These are phyloP conservation scores for Trametopsis cervina DNA, from an alignment of 768 basidiomycete species.

Conservation along the genomic window DNA sequence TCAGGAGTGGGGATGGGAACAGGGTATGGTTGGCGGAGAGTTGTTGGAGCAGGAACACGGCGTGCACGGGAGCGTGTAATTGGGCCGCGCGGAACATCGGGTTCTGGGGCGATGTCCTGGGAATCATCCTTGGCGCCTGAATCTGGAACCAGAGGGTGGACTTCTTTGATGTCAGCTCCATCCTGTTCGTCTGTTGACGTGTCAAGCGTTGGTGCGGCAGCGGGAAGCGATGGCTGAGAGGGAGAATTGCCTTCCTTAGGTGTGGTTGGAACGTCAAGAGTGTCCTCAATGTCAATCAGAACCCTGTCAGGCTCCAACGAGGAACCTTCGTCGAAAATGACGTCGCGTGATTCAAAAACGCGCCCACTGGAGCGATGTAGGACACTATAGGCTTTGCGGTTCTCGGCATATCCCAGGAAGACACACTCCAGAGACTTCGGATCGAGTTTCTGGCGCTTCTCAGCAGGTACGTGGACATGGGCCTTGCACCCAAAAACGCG, in stretches of 20 bases:
- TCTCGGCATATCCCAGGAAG: constrained; percentile 13
- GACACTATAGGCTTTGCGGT: constrained; percentile 12
- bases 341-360: constrained; percentile 9
- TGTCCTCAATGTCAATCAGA: neutral
- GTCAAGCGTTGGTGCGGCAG: no score
- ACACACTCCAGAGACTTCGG: constrained; percentile 9
- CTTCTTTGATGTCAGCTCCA: neutral
- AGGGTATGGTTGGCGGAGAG: no score
- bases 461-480: constrained; percentile 4
- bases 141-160: neutral
- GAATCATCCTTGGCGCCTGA: neutral
- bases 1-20: neutral
- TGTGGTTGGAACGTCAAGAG: no score
- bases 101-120: no score
- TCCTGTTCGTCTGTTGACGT: no score
- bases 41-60: no score
- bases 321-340: constrained; percentile 9
- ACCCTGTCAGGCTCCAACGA: neutral
- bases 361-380: constrained; percentile 1
- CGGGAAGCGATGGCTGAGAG: no score
- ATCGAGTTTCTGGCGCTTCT: constrained; percentile 9
- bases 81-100: no score
- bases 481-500: constrained; percentile 11
- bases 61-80: no score
- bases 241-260: no score